Conservation (phyloP, 2,329 filamentous ascomycete genomes). For the Arachnomyces sp. region DNA sequence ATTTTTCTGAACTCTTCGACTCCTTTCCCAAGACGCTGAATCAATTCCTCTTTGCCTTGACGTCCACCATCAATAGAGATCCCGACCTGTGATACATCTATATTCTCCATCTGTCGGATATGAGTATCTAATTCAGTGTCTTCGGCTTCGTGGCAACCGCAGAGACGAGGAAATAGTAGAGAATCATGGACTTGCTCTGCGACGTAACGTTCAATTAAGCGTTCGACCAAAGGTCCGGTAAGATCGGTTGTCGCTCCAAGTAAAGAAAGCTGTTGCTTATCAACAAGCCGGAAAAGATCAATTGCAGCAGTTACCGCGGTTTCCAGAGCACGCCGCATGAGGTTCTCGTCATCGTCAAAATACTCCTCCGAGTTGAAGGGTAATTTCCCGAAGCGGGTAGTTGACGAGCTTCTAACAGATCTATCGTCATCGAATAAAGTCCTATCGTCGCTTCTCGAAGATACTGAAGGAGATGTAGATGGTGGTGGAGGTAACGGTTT, state of each 20-base stretch:
- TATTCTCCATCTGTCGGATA: slow-evolving; percentile 83
- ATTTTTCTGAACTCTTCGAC: slow-evolving; percentile 88
- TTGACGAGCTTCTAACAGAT: slow-evolving; percentile 26
- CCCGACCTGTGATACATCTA: slow-evolving; percentile 91
- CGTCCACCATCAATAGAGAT: slow-evolving; percentile 74
- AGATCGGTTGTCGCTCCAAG: slow-evolving; percentile 88
- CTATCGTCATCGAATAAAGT: slow-evolving; percentile 32
- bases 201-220: slow-evolving; percentile 89
- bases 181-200: slow-evolving; percentile 82
- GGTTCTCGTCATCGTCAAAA: slow-evolving; percentile 81
- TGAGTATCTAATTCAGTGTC: slow-evolving; percentile 83
- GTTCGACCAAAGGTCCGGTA: slow-evolving; percentile 84
- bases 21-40: slow-evolving; percentile 64
- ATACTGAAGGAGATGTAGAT: slow-evolving; percentile 42
- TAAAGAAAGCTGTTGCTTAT: slow-evolving; percentile 88
- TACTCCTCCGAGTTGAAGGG: slow-evolving; percentile 58
- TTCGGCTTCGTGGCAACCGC: slow-evolving; percentile 66
- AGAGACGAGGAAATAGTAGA: slow-evolving; percentile 74
- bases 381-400: slow-evolving; percentile 24
- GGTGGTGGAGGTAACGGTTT: slow-evolving; percentile 72
- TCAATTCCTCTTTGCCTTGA: slow-evolving; percentile 71
- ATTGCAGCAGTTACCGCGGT: slow-evolving; percentile 89
- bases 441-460: slow-evolving; percentile 46
- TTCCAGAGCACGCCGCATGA: slow-evolving; percentile 81
- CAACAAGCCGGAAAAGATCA: slow-evolving; percentile 89